Evolutionary conservation across 768 basidiomycete genomes (phyloP), one percentile per base, ranked within the genome.

Genomic region (Mycena crocata): DNA sequence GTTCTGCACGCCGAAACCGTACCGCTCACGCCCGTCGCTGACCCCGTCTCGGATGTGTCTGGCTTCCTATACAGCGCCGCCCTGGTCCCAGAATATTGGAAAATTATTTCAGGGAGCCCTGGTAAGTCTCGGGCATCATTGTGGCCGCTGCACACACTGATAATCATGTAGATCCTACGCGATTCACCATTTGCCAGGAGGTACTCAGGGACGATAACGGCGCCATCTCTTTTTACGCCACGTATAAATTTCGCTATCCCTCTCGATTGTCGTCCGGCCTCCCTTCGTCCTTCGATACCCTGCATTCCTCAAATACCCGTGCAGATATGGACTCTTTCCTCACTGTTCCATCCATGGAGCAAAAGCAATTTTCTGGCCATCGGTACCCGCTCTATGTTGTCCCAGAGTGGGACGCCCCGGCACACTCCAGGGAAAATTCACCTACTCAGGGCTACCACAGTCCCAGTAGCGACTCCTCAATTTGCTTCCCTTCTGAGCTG

Each of bases 1-100:
- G 71, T 84, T 54, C 80, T 90, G 51, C 87, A 86, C 75, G 81
- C 83, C 1, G 91, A 92, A 73, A 77, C 76, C 26, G 83, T 84
- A 0, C 55, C 73, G 7, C 78, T 87, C 30, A 51, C 72, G 24
- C 73, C 73, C 3, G 48, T 73, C 13, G 37, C 73, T 1, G 78
- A 79, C 23, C 62, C 70, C 7, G 65, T 73, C 31, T 63, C 78
- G 3, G 73, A 70, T 9, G 73, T 66, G n/a, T 59, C 73, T 19
- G 72, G 79, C 23, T 76, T 82, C 24, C 73, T 92, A 34, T 92
- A 93, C 77, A 86, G 82, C 63, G 89, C 89, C 4, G 66, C 83
- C 1, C 82, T 93, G 30, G 86, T 87, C 8, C 92, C 92, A 5
- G 81, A 81, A 49, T 92, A 86, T 71, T 93, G 92, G 92, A 78